phyloP scores from a whole-genome alignment of 2,329 filamentous ascomycete genomes.

The Hymenoscyphus scutula region DNA sequence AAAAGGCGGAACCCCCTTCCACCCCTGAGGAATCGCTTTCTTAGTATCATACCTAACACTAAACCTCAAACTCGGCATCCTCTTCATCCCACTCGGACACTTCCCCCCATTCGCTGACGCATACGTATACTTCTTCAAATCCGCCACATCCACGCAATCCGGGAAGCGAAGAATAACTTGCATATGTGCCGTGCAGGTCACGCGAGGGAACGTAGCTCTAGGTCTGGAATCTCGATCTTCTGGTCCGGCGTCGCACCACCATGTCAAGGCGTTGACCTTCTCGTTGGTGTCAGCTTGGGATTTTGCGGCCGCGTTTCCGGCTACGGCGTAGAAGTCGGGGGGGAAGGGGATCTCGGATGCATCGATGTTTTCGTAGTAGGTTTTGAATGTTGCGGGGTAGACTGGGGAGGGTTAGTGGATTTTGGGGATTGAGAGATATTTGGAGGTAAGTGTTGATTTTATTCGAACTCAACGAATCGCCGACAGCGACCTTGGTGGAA shows the following conservation, averaged over 20 bases:
- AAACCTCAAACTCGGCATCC: constrained; percentile 47
- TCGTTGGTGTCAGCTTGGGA: constrained; percentile 33
- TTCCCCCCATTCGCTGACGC: constrained; percentile 30
- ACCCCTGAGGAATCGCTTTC: constrained; percentile 43
- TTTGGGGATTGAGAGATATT: no score
- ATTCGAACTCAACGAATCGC: no score
- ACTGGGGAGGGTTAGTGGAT: no score
- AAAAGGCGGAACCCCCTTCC: constrained; percentile 43
- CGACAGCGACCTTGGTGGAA: no score
- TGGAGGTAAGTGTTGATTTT: no score
- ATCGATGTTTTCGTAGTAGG: constrained; percentile 45
- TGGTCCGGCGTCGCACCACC: constrained; percentile 38
- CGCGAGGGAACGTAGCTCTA: constrained; percentile 34
- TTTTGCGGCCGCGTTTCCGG: constrained; percentile 41
- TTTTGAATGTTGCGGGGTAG: constrained; percentile 42
- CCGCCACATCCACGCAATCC: constrained; percentile 40
- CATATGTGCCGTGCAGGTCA: constrained; percentile 42
- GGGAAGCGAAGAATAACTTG: constrained; percentile 46
- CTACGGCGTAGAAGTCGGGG: constrained; percentile 43
- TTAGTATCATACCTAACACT: constrained; percentile 46
- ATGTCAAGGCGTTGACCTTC: constrained; percentile 34
- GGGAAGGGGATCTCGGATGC: constrained; percentile 46
- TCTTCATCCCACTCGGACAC: constrained; percentile 45
- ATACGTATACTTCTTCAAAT: constrained; percentile 29
- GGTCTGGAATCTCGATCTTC: constrained; percentile 23